phyloP scores from a whole-genome alignment of 768 basidiomycete species.

The Lactarius akahatsu region DNA sequence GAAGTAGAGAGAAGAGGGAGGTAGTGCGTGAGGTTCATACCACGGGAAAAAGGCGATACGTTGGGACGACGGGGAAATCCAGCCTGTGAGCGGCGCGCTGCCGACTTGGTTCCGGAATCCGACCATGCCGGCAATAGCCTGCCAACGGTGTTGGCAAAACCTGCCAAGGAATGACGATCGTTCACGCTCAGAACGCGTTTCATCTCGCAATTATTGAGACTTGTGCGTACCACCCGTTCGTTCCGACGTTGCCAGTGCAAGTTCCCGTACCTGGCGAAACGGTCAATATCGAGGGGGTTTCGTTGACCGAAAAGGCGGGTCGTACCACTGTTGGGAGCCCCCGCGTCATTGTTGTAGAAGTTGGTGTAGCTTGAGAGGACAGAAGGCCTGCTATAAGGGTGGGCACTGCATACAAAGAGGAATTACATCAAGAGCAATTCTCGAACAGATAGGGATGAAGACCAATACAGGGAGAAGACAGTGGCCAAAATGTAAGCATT shows the following conservation, averaged over 20 bases:
- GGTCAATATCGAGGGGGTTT: neutral
- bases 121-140: constrained; percentile 56
- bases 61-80: constrained; percentile 55
- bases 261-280: constrained; percentile 43
- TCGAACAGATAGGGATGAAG: neutral
- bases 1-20: neutral
- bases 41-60: constrained; percentile 69
- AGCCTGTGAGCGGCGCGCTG: constrained; percentile 48
- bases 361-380: constrained; percentile 57
- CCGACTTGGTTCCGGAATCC: constrained; percentile 63
- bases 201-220: neutral
- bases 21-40: constrained; percentile 35
- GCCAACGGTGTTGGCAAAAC: constrained; percentile 65
- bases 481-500: constrained; percentile 61
- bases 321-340: constrained; percentile 58
- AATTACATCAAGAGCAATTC: neutral
- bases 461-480: constrained; percentile 53
- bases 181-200: no score
- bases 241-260: constrained; percentile 50
- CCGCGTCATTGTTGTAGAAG: constrained; percentile 51
- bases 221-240: constrained; percentile 46
- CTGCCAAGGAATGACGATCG: constrained; percentile 16
- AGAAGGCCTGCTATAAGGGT: constrained; percentile 65
- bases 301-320: neutral
- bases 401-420: constrained; percentile 38